phyloP scores from a whole-genome alignment of 108 stramenopile genomes.

The Cyclotella choctawhatcheeana region DNA sequence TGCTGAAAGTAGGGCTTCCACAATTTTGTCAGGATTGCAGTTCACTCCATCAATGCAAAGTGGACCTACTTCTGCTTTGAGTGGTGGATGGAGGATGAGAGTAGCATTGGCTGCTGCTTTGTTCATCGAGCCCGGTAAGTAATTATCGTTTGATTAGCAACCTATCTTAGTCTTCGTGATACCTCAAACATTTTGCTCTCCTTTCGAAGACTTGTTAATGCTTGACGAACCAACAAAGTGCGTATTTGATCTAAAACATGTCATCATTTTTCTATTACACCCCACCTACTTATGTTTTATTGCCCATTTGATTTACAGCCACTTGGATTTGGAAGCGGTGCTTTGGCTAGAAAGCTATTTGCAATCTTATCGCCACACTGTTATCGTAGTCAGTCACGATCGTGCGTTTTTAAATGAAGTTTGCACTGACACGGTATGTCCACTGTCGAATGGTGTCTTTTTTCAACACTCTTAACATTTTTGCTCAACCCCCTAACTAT shows the following conservation, averaged over 20 bases:
- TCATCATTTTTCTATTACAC: too few relatives aligned
- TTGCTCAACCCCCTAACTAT: too few relatives aligned
- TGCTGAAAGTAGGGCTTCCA: constrained; percentile 96
- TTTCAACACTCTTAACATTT: too few relatives aligned
- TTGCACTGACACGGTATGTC: constrained; percentile 96
- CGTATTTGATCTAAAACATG: too few relatives aligned
- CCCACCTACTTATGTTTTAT: too few relatives aligned
- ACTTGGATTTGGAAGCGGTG: constrained; percentile 97
- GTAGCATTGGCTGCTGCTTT: constrained; percentile 96
- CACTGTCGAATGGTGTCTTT: too few relatives aligned
- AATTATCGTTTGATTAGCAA: constrained; percentile 74
- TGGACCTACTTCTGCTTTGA: constrained; percentile 95
- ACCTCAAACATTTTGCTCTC: background rate
- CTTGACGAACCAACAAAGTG: constrained; percentile 49
- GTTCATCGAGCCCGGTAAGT: constrained; percentile 96
- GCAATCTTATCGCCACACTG: constrained; percentile 90
- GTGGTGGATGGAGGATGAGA: constrained; percentile 99
- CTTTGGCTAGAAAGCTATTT: constrained; percentile 99
- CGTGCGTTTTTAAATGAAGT: constrained; percentile 99
- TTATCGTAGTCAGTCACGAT: constrained; percentile 95
- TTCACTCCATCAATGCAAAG: constrained; percentile 93
- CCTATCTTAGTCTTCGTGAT: background rate
- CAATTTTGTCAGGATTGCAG: constrained; percentile 96
- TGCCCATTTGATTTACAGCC: too few relatives aligned
- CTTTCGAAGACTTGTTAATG: background rate